Base-by-base conservation (phyloP, 2,329 filamentous ascomycete species). In the Stagonosporopsis tanaceti region DNA sequence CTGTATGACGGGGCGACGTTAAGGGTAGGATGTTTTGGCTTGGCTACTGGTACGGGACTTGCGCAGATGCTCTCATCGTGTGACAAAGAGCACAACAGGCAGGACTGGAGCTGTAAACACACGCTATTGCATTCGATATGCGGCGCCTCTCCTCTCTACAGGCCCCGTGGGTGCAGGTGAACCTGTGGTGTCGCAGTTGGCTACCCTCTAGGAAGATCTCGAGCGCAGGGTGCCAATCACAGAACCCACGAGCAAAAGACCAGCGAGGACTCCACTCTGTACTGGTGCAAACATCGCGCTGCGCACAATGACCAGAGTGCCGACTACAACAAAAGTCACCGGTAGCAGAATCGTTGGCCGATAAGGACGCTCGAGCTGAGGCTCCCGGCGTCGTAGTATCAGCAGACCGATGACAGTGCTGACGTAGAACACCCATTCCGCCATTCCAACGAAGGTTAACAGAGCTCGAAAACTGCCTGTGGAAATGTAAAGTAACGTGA, bases 391-490 rank as follows among this genome's bases (percentile, higher is more conserved):
- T 12, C 86, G 81, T 40, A 89, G 72, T 15, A 87, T 74, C 9
- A 88, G 76, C 1, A 85, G 81, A 0, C 86, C 86, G 0, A 87
- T 64, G 0, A 88, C 85, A 0, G 86, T 85, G 28, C 87, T 77
- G 65, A 88, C 86, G 75, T 88, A 88, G 72, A 88, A 89, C 0
- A 86, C 82, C 68, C 85, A 88, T 57, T 67, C 69, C 8, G 72
- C 72, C 72, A 76, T 75, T 15, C 72, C 72, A 25, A 73, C 71
- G 46, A 76, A 87, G 0, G 85, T 88, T 11, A 89, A 66, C 0
- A 89, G 80, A 0, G 84, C 82, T 32, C 86, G 81, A 75, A 89
- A 88, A 69, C 80, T 85, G 17, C 86, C 87, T 0, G 87, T 76
- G 1, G 86, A 65, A 30, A 89, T 86, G 69, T 88, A 89, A 1